Evolutionary conservation across 805 yeast genomes (phyloP), one percentile per base, ranked within the genome.

Genomic region (Candida michaelii): DNA sequence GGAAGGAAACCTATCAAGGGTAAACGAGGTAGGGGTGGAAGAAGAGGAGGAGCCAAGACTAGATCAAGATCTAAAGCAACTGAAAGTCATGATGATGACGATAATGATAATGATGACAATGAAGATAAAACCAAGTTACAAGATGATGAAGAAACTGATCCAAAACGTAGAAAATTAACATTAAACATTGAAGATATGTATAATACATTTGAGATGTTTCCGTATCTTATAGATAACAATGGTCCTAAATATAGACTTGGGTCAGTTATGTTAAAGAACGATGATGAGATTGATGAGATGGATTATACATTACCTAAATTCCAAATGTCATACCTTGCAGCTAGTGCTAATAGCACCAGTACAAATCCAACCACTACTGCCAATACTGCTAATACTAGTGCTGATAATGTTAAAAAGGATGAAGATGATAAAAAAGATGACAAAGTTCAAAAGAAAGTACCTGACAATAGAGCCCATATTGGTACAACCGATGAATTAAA

Each of bases 401-500:
- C 32, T 35, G 35, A 34, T n/a, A n/a, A n/a, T 38, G 40, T 33
- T 6, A 34, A 27, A 3, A 16, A 30, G 39, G 43, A 47, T 15
- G 23, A 30, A 11, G 40, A 30, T n/a, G n/a, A n/a, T 30, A 42
- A 30, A 36, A 30, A 29, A 16, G 30, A 25, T 7, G 36, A 38
- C 13, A 42, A 39, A 16, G 36, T 50, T n/a, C 42, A 23, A 24
- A 31, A 46, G 5, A 30, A 41, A 27, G 39, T 30, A 13, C 46
- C 48, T 11, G 30, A 60, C 53, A 17, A 34, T 14, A 48, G 40
- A 40, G 50, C 61, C 10, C 76, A 77, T 51, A 62, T 74, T 35
- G 86, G 86, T 5, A 71, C 82, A 0, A 75, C 79, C 27, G 85
- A 83, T 42, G 95, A 85, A 55, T 64, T 85, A 48, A 78, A 80